Evolutionary conservation across 2,329 filamentous ascomycete species (phyloP), one percentile per base, ranked within the genome.

Genomic region (Colletotrichum coccodes): DNA sequence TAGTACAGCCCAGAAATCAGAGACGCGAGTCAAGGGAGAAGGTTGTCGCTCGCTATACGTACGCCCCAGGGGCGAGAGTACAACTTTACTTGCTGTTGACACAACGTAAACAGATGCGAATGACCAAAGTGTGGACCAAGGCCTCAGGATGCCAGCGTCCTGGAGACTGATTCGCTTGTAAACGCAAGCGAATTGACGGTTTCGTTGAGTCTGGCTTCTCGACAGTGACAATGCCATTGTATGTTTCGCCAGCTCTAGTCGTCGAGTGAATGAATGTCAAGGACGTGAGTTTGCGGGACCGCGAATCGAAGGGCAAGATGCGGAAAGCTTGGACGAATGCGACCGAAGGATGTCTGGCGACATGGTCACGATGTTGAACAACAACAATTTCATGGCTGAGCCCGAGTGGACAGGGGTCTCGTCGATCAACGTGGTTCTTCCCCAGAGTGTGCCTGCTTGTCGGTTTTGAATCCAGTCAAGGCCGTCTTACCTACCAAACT

Each of bases 1-100:
- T 30, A 42, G n/a, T 16, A 36, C 12, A 14, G 36, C 50, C 58
- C 21, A 49, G 34, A 16, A 56, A 42, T 18, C 28, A 21, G 40
- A 56, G 30, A 66, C 61, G 49, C 36, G 66, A 69, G 61, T 66
- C 66, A 66, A 66, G 66, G 50, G 49, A 23, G 32, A 21, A 61
- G 21, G 18, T 21, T 36, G 49, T 46, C 21, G 40, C 46, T 38
- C 21, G 49, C 34, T 56, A 60, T 5, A 40, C 26, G 34, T 36
- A 66, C 66, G 28, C 66, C 54, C 65, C 44, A 38, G 30, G 6
- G 34, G 11, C 3, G 12, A 52, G 16, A 52, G 30, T 9, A 34
- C 16, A 32, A 50, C 4, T 14, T 23, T 9, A 6, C 14, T 14
- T 21, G 18, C 47, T 42, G 40, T 12, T 44, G 32, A 40, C 23